Evolutionary conservation across 495 filamentous ascomycete genomes (phyloP).

Genomic region (Neurospora tetrasperma): DNA sequence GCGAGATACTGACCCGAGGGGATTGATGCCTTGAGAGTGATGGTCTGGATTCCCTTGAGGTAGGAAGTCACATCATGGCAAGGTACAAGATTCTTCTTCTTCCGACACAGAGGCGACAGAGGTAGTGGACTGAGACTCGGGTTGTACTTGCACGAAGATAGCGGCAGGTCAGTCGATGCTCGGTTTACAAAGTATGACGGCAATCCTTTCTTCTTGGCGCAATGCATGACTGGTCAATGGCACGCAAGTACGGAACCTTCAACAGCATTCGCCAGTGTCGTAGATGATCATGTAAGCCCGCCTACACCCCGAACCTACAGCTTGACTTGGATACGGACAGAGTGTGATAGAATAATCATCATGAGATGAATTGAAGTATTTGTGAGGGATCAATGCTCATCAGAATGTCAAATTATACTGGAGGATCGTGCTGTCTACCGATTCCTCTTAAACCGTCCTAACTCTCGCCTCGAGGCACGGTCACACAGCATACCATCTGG

Average conservation of each 20-base stretch:
- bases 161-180: neutral
- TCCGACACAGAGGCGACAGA: neutral
- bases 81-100: neutral
- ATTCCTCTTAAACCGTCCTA: neutral
- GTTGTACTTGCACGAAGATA: neutral
- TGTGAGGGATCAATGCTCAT: neutral
- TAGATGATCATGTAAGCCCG: neutral
- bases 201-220: neutral
- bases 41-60: neutral
- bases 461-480: neutral
- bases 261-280: neutral
- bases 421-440: neutral
- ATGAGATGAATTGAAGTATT: neutral
- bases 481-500: neutral
- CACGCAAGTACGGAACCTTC: neutral
- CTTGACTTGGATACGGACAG: neutral
- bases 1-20: neutral
- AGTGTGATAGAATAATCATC: neutral
- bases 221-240: neutral
- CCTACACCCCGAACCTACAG: neutral
- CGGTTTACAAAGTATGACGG: neutral
- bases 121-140: neutral
- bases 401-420: neutral
- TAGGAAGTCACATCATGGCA: neutral
- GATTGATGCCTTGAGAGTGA: neutral